These are phyloP conservation scores for Aspergillus sp. DNA, from an alignment of 2,329 filamentous ascomycete species.

Conservation along the genomic window DNA sequence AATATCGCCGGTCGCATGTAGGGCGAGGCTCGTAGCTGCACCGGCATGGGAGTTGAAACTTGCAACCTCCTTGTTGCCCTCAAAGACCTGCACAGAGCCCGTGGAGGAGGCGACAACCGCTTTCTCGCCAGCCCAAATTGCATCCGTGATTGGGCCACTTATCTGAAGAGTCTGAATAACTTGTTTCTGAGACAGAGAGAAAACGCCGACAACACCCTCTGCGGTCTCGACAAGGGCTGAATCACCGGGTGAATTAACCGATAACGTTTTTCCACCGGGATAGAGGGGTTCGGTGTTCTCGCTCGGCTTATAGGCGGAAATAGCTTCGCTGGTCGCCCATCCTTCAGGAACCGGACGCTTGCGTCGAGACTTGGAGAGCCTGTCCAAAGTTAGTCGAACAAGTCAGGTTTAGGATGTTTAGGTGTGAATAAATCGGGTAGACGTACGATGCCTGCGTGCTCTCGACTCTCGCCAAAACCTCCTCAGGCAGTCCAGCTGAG, in stretches of 20 bases:
- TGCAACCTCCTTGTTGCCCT: conserved; percentile 67
- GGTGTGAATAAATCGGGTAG: neutral
- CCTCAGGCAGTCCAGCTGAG: conserved; percentile 70
- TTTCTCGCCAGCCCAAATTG: conserved; percentile 60
- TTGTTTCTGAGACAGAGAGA: conserved; percentile 74
- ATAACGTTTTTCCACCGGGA: conserved; percentile 58
- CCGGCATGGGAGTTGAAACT: conserved; percentile 81
- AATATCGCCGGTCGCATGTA: conserved; percentile 81
- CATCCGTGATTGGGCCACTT: conserved; percentile 67
- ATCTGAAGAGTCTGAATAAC: conserved; percentile 67
- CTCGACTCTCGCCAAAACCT: conserved; percentile 71
- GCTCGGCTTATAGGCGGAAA: conserved; percentile 60
- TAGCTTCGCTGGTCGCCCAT: conserved; percentile 75
- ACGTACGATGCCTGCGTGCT: conserved; percentile 76
- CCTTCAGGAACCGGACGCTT: conserved; percentile 82
- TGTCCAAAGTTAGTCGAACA: conserved; percentile 40
- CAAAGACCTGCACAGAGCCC: conserved; percentile 77
- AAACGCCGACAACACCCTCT: conserved; percentile 74
- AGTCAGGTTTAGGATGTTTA: neutral
- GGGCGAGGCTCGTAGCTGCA: conserved; percentile 70
- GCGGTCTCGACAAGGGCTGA: conserved; percentile 72
- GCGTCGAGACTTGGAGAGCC: conserved; percentile 82
- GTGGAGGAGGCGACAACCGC: conserved; percentile 72
- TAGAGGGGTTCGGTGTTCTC: conserved; percentile 59
- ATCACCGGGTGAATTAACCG: conserved; percentile 60